These are phyloP conservation scores for Brachypodium distachyon DNA, from an alignment of 202 grass and related monocot species.

Conservation along the genomic window DNA sequence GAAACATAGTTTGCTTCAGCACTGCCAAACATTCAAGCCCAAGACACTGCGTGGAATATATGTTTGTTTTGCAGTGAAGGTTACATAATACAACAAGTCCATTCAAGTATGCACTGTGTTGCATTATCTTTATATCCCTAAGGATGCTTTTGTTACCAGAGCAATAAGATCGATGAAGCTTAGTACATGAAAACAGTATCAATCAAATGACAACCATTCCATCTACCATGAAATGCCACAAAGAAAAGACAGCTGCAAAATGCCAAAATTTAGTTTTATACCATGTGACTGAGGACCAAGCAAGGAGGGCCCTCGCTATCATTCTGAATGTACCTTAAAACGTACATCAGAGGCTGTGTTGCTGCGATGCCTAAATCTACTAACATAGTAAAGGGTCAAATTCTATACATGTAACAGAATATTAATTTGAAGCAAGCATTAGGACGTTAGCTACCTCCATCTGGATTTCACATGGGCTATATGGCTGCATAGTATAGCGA, in stretches of 20 bases:
- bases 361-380: background rate
- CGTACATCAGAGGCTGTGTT: background rate
- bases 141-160: background rate
- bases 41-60: background rate
- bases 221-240: background rate
- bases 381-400: background rate
- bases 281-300: too few species aligned
- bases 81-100: background rate
- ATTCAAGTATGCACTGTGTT: background rate
- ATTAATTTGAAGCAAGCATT: too few species aligned
- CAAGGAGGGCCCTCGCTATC: background rate
- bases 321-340: background rate
- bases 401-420: background rate
- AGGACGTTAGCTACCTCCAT: conserved; percentile 1
- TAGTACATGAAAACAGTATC: background rate
- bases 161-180: background rate
- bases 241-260: background rate
- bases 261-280: too few species aligned
- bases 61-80: background rate
- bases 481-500: background rate
- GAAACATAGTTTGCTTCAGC: background rate
- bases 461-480: conserved; percentile 14
- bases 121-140: background rate
- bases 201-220: background rate
- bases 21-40: background rate